Conservation (phyloP, 805 yeast species). For the Schwanniomyces pseudopolymorphus region DNA sequence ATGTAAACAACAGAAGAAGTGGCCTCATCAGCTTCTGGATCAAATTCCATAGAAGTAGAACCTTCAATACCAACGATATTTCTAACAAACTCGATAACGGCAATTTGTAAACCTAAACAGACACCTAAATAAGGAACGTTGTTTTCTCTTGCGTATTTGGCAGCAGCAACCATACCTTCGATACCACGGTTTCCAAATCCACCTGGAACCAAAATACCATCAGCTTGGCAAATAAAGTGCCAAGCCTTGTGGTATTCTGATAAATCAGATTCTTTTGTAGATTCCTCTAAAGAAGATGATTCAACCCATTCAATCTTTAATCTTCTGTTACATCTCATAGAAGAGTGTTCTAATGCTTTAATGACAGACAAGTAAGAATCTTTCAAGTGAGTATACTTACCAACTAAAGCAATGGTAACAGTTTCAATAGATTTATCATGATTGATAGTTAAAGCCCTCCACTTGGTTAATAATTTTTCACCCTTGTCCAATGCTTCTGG, state of each 20-base stretch:
- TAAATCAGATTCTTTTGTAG: conserved; percentile 60
- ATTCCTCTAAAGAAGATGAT: conserved; percentile 83
- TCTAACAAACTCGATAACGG: conserved; percentile 91
- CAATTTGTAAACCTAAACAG: conserved; percentile 95
- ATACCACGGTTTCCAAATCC: conserved; percentile 97
- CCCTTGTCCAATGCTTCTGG: conserved; percentile 63
- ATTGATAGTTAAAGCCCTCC: conserved; percentile 77
- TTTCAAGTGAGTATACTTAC: conserved; percentile 93
- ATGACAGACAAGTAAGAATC: conserved; percentile 94
- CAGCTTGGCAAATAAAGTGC: conserved; percentile 90
- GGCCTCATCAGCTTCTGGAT: conserved; percentile 56
- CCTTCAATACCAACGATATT: conserved; percentile 65
- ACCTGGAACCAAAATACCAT: conserved; percentile 97
- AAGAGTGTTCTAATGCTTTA: conserved; percentile 91
- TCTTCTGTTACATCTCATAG: conserved; percentile 84
- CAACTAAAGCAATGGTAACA: conserved; percentile 94
- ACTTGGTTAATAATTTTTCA: conserved; percentile 62
- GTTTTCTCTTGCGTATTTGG: conserved; percentile 97
- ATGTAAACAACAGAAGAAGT: conserved; percentile 85
- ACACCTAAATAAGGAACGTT: conserved; percentile 93
- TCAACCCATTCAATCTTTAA: conserved; percentile 95
- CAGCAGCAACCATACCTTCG: conserved; percentile 97
- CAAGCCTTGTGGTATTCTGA: conserved; percentile 90
- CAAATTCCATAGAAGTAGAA: conserved; percentile 83
- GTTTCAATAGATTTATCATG: conserved; percentile 83